phyloP scores from a whole-genome alignment of 805 yeast genomes.

The Pichia scutulata region DNA sequence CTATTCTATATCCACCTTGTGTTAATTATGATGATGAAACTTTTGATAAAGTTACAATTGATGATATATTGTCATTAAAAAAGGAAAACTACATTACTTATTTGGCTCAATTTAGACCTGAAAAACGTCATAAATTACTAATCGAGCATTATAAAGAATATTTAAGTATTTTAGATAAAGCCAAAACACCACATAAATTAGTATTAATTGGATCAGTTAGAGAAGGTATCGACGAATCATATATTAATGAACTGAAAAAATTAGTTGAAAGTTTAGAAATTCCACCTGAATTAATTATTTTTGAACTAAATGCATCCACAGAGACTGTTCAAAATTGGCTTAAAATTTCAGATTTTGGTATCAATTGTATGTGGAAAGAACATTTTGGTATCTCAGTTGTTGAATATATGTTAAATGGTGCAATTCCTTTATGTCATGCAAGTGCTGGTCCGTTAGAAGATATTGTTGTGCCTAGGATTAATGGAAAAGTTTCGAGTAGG shows the following conservation, averaged over 20 bases:
- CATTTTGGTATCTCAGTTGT: slow-evolving; percentile 98
- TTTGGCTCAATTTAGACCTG: slow-evolving; percentile 92
- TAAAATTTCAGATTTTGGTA: slow-evolving; percentile 56
- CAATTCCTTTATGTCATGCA: slow-evolving; percentile 85
- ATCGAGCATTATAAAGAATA: slow-evolving; percentile 57
- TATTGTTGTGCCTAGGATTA: slow-evolving; percentile 51
- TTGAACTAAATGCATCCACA: slow-evolving; percentile 63
- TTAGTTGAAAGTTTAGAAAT: slow-evolving; percentile 39
- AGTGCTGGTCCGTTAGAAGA: slow-evolving; percentile 93
- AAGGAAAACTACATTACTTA: slow-evolving; percentile 43
- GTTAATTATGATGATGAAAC: slow-evolving; percentile 25
- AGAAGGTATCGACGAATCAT: slow-evolving; percentile 51
- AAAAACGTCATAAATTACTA: slow-evolving; percentile 77
- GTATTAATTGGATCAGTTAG: slow-evolving; percentile 83
- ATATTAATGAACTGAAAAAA: slow-evolving; percentile 42
- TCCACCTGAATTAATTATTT: slow-evolving; percentile 28
- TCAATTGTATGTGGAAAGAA: slow-evolving; percentile 99
- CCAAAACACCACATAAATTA: slow-evolving; percentile 40
- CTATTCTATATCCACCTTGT: slow-evolving; percentile 83
- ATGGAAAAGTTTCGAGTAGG: slow-evolving; percentile 17
- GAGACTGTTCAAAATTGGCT: slow-evolving; percentile 49
- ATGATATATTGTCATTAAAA: slow-evolving; percentile 10
- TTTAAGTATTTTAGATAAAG: slow-evolving; percentile 19
- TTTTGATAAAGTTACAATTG: slow-evolving; percentile 32
- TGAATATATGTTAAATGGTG: slow-evolving; percentile 80